Conservation (phyloP, 2,329 filamentous ascomycete species). For the Ceratocystis alfenasii region DNA sequence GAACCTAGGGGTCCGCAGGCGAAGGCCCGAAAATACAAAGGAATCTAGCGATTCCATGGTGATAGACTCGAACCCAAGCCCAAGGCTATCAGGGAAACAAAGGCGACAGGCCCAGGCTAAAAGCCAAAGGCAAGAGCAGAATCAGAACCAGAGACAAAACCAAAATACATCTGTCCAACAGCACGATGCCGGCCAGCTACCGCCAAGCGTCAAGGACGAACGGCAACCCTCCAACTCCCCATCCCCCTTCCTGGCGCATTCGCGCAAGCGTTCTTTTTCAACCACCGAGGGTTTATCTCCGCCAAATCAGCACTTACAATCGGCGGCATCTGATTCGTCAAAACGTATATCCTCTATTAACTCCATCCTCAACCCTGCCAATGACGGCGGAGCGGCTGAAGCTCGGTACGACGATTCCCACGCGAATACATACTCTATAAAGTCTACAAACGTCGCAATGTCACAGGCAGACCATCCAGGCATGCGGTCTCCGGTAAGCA, state of each 20-base stretch:
- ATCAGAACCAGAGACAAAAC: not conserved
- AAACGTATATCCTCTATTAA: conserved; percentile 64
- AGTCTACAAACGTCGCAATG: not conserved
- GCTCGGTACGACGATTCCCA: conserved; percentile 12
- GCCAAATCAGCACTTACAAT: conserved; percentile 25
- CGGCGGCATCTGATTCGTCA: conserved; percentile 29
- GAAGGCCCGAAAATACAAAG: conserved; percentile 28
- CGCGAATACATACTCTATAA: conserved; percentile 14
- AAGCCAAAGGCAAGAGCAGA: not conserved
- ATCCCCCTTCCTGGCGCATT: conserved; percentile 46
- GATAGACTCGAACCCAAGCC: not conserved
- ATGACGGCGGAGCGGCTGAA: conserved; percentile 16
- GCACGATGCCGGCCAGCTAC: not conserved
- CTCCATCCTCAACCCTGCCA: conserved; percentile 55
- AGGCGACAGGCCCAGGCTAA: too few species aligned
- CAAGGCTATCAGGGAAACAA: not conserved
- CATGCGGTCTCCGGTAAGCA: conserved; percentile 16
- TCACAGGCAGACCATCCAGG: conserved; percentile 12
- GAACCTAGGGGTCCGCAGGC: conserved; percentile 46
- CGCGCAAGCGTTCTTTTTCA: conserved; percentile 57
- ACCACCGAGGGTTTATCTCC: conserved; percentile 42
- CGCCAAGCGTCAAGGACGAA: conserved; percentile 30
- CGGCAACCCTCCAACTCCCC: conserved; percentile 48
- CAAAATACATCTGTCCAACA: not conserved
- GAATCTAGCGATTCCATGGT: conserved; percentile 11